These are phyloP conservation scores for Yamadazyma dushanensis DNA, from an alignment of 1,139 yeast species.

Conservation along the genomic window DNA sequence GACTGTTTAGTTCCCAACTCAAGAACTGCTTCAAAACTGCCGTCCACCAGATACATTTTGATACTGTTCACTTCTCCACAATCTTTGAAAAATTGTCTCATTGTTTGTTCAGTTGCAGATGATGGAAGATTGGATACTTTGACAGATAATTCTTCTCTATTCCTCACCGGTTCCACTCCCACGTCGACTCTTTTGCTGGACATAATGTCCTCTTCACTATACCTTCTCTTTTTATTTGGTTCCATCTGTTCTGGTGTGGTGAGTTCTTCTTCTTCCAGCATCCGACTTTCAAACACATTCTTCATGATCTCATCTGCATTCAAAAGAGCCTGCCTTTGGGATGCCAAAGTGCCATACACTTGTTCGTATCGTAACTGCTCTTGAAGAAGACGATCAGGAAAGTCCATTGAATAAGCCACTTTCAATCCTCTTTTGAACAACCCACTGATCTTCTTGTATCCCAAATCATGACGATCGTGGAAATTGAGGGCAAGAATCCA, in stretches of 20 bases:
- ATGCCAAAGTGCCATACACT: slow-evolving; percentile 29
- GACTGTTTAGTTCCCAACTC: slow-evolving; percentile 56
- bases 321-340: slow-evolving; percentile 23
- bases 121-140: slow-evolving; percentile 43
- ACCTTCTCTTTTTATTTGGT: background rate
- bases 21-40: slow-evolving; percentile 38
- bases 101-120: slow-evolving; percentile 26
- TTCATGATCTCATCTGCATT: slow-evolving; percentile 21
- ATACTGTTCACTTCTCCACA: slow-evolving; percentile 55
- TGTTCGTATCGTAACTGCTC: slow-evolving; percentile 46
- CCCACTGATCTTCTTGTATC: slow-evolving; percentile 18
- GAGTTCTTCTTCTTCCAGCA: background rate
- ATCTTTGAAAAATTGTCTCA: slow-evolving; percentile 50
- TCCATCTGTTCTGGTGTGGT: background rate
- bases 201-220: background rate
- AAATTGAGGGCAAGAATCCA: slow-evolving; percentile 50
- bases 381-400: slow-evolving; percentile 52
- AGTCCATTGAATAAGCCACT: slow-evolving; percentile 35
- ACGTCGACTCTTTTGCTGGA: slow-evolving; percentile 1
- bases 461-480: slow-evolving; percentile 30
- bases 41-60: slow-evolving; percentile 23
- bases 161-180: slow-evolving; percentile 28
- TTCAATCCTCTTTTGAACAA: slow-evolving; percentile 35
- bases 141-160: slow-evolving; percentile 58
- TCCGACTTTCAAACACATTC: background rate